Conservation (phyloP, 345 rosid genomes). For the Euclidium syriacum region DNA sequence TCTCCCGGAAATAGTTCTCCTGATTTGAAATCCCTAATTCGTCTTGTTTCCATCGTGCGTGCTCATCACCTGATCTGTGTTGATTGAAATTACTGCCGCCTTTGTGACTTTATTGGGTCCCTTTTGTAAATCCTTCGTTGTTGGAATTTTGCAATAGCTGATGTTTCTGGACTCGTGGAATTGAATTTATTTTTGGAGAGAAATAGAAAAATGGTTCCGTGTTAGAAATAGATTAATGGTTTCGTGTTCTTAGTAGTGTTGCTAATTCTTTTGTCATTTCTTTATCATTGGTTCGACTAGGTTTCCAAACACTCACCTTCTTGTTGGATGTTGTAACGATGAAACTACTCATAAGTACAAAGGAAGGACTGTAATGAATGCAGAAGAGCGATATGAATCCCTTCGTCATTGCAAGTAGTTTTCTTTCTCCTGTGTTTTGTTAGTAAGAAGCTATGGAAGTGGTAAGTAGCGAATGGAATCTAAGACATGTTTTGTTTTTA, state of each 20-base stretch:
- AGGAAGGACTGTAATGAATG: slow-evolving; percentile 92
- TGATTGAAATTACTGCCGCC: neutral
- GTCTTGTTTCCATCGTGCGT: neutral
- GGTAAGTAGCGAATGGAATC: neutral
- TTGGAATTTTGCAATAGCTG: neutral
- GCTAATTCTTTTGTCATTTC: neutral
- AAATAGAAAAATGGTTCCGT: neutral
- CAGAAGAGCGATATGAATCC: slow-evolving; percentile 78
- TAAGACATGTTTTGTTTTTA: neutral
- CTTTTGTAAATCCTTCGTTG: neutral
- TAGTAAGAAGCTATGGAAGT: neutral
- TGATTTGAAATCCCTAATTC: neutral
- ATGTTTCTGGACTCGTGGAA: slow-evolving; percentile 4
- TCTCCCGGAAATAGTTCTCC: neutral
- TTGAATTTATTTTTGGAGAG: neutral
- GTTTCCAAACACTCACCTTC: slow-evolving; percentile 72
- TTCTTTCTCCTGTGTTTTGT: neutral
- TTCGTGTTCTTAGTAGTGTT: neutral
- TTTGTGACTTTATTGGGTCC: neutral
- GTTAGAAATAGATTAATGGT: neutral
- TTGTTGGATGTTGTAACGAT: slow-evolving; percentile 92
- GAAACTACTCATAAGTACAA: slow-evolving; percentile 76
- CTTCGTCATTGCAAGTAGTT: slow-evolving; percentile 96
- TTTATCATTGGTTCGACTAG: slow-evolving; percentile 32
- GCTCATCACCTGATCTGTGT: neutral